Evolutionary conservation across 768 basidiomycete genomes (phyloP).

Genomic region (Baorangia bicolor): DNA sequence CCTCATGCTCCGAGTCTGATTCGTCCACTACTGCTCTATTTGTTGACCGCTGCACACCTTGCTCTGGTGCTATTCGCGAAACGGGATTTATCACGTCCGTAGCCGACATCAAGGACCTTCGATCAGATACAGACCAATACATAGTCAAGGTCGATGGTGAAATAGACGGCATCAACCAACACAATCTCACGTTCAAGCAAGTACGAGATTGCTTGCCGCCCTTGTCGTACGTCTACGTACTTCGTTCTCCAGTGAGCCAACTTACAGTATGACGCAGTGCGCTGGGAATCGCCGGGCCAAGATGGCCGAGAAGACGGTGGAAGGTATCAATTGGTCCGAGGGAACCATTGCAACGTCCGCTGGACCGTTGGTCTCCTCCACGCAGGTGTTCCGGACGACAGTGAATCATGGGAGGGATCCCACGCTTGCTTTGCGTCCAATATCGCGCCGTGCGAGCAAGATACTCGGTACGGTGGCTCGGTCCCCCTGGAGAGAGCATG

Average conservation of each 20-base stretch:
- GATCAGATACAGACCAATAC: constrained; percentile 21
- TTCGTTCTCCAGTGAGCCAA: neutral
- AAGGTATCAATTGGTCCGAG: constrained; percentile 63
- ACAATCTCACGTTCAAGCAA: constrained; percentile 21
- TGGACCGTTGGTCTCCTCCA: constrained; percentile 65
- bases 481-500: constrained; percentile 54
- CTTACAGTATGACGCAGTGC: constrained; percentile 36
- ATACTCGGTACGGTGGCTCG: constrained; percentile 61
- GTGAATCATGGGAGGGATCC: constrained; percentile 22
- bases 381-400: constrained; percentile 36
- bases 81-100: neutral
- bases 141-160: constrained; percentile 30
- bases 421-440: constrained; percentile 65
- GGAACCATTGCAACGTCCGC: constrained; percentile 66
- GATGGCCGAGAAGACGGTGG: constrained; percentile 60
- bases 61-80: neutral
- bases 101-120: constrained; percentile 29
- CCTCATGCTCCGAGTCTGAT: neutral
- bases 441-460: constrained; percentile 61
- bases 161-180: constrained; percentile 10
- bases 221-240: constrained; percentile 46
- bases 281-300: constrained; percentile 67
- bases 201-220: constrained; percentile 32
- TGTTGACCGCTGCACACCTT: neutral
- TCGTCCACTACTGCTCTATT: neutral